These are phyloP conservation scores for Alternaria arbusti DNA, from an alignment of 2,329 filamentous ascomycete species.

Conservation along the genomic window DNA sequence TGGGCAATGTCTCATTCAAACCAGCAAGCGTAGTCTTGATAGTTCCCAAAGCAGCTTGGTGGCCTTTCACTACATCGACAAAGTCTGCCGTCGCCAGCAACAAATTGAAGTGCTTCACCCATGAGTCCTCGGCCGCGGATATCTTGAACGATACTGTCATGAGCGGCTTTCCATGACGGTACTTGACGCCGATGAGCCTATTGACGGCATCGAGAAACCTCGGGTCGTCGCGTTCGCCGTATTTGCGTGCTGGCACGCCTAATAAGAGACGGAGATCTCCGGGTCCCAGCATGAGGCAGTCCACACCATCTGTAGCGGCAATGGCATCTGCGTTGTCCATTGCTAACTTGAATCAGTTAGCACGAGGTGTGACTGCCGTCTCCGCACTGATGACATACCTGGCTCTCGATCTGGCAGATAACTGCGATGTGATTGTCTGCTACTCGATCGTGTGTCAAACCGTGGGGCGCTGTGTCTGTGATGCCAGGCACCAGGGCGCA, in stretches of 20 bases:
- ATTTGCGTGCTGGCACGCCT: neutral
- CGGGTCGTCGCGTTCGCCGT: neutral
- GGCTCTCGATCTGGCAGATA: neutral
- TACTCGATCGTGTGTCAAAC: neutral
- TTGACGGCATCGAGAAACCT: neutral
- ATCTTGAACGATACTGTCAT: neutral
- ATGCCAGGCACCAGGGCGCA: neutral
- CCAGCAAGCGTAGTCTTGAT: neutral
- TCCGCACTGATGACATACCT: neutral
- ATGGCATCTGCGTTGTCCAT: neutral
- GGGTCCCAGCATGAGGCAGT: neutral
- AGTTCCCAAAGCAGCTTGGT: neutral
- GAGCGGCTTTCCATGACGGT: neutral
- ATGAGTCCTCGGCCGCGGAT: neutral
- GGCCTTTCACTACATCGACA: neutral
- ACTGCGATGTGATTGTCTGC: neutral
- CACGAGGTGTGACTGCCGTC: neutral
- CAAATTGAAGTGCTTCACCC: neutral
- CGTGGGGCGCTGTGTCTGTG: neutral
- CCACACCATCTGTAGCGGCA: neutral
- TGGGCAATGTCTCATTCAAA: neutral
- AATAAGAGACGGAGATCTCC: neutral
- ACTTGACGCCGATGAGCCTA: neutral
- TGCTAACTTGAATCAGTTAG: neutral
- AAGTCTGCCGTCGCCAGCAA: neutral